A percentile compares a stretch with the other conserved stretches of the same genome.
Evolutionary conservation across 495 filamentous ascomycete species (phyloP).

Genomic region (Staphylotrichum tortipilum): DNA sequence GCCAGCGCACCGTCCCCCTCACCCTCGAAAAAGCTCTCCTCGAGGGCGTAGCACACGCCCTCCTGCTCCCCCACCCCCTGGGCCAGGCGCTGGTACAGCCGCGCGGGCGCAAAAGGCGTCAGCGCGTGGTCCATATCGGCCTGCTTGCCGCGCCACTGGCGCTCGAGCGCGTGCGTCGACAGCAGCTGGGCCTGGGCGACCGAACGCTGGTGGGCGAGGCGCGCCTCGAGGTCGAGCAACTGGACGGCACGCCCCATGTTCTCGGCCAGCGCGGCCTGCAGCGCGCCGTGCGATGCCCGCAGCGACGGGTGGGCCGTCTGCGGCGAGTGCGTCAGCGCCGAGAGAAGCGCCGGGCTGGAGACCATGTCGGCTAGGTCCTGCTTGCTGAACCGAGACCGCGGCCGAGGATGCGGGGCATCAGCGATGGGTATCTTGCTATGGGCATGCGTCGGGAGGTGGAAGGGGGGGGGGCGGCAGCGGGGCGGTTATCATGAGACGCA

Average conservation of each 20-base stretch:
- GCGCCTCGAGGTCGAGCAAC: slow-evolving; percentile 48
- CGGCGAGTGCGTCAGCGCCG: slow-evolving; percentile 55
- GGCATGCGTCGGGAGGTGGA: neutral
- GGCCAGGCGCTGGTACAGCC: slow-evolving; percentile 70
- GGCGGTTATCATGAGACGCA: slow-evolving; percentile 28
- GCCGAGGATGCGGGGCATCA: neutral
- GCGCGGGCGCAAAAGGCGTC: slow-evolving; percentile 73
- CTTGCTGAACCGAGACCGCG: slow-evolving; percentile 24
- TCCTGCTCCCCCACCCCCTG: slow-evolving; percentile 75
- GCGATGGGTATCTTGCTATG: no score
- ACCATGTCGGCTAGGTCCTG: slow-evolving; percentile 62
- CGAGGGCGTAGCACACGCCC: slow-evolving; percentile 66
- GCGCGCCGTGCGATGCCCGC: slow-evolving; percentile 42
- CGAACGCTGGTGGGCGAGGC: slow-evolving; percentile 53
- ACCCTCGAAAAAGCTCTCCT: slow-evolving; percentile 78
- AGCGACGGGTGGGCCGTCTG: slow-evolving; percentile 59
- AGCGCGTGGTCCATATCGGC: slow-evolving; percentile 78
- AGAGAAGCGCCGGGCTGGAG: slow-evolving; percentile 48
- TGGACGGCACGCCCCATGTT: slow-evolving; percentile 61
- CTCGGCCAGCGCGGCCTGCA: slow-evolving; percentile 52
- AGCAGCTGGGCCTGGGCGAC: slow-evolving; percentile 73
- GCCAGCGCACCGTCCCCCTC: slow-evolving; percentile 32
- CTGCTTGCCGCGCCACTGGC: slow-evolving; percentile 84
- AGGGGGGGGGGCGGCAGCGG: no score
- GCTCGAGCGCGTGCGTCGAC: slow-evolving; percentile 73